Evolutionary conservation across 495 filamentous ascomycete species (phyloP).

Genomic region (Xylaria cubensis): DNA sequence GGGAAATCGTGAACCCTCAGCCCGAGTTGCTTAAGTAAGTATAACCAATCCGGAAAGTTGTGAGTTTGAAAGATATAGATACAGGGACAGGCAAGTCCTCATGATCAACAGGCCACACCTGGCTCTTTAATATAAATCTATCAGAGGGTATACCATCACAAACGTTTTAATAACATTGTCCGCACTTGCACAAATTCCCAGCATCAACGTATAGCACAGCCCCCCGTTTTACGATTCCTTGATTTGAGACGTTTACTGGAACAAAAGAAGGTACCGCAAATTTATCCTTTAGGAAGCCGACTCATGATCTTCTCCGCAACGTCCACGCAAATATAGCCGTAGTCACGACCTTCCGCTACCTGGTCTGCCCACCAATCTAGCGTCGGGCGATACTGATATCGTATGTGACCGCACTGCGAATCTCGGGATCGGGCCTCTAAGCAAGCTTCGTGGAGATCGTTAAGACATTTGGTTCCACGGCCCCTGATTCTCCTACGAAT

Average conservation of each 20-base stretch:
- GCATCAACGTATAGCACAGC: not conserved
- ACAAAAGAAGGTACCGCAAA: not conserved
- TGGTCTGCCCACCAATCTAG: conserved; percentile 54
- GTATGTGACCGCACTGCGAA: conserved; percentile 34
- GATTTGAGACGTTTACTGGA: not conserved
- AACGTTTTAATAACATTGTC: not conserved
- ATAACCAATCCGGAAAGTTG: not conserved
- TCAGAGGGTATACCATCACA: not conserved
- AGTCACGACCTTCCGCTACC: conserved; percentile 46
- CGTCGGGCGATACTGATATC: conserved; percentile 48
- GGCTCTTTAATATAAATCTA: not conserved
- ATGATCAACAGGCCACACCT: not conserved
- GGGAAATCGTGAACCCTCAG: not conserved
- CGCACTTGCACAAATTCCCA: not conserved
- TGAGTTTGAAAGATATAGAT: not conserved
- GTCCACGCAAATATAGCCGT: conserved; percentile 48
- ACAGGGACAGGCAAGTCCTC: not conserved
- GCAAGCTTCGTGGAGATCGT: conserved; percentile 49
- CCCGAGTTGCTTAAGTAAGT: not conserved
- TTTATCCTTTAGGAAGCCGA: not conserved
- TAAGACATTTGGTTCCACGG: conserved; percentile 43
- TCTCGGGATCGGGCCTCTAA: conserved; percentile 31
- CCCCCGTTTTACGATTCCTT: not conserved
- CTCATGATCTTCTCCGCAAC: conserved; percentile 44
- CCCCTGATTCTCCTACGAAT: conserved; percentile 36